These are phyloP conservation scores for Pseudogymnoascus sp. DNA, from an alignment of 2,329 filamentous ascomycete genomes.

Conservation along the genomic window DNA sequence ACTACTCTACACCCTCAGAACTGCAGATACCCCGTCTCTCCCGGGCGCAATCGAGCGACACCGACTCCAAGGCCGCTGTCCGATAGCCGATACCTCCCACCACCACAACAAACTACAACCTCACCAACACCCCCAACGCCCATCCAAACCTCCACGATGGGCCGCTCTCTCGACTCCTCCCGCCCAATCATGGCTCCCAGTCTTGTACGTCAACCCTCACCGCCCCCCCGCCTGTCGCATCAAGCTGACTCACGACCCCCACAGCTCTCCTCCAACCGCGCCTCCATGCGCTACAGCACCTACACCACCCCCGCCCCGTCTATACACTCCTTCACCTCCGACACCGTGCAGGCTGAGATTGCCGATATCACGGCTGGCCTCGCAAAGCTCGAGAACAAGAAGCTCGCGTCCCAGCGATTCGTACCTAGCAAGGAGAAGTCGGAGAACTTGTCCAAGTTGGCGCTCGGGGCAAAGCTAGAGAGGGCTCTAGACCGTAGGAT, in stretches of 20 bases:
- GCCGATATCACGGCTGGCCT: conserved; percentile 57
- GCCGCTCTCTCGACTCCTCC: conserved; percentile 43
- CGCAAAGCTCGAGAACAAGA: conserved; percentile 62
- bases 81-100: background rate
- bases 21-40: background rate
- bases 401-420: conserved; percentile 60
- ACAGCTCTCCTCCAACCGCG: conserved; percentile 38
- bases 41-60: background rate
- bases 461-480: conserved; percentile 67
- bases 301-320: conserved; percentile 39
- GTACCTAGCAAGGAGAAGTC: conserved; percentile 57
- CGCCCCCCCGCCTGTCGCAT: background rate
- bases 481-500: conserved; percentile 61
- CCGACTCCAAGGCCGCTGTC: background rate
- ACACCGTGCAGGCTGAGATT: conserved; percentile 37
- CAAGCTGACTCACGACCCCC: conserved; percentile 13
- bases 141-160: conserved; percentile 26
- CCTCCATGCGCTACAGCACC: conserved; percentile 46
- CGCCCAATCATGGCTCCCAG: conserved; percentile 48
- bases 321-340: conserved; percentile 24
- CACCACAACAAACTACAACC: background rate
- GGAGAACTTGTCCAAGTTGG: conserved; percentile 62
- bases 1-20: background rate
- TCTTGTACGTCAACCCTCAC: conserved; percentile 31
- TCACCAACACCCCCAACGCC: background rate